Evolutionary conservation across 495 filamentous ascomycete species (phyloP).

Genomic region (Penicillium crystallinum): DNA sequence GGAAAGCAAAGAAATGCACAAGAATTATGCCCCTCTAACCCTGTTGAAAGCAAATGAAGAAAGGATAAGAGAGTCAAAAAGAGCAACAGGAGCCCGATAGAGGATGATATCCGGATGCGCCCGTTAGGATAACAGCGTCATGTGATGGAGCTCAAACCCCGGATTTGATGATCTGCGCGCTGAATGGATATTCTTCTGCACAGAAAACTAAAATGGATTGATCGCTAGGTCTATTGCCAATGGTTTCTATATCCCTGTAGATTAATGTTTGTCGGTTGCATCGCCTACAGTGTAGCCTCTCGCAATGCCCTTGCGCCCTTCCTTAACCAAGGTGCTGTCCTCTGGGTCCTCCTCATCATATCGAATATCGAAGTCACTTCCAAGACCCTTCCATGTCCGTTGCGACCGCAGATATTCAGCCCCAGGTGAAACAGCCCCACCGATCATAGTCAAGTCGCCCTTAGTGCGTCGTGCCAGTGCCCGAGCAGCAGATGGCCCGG

Average conservation of each 20-base stretch:
- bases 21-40: not conserved
- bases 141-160: constrained; percentile 19
- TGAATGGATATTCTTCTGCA: not conserved
- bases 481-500: constrained; percentile 28
- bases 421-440: constrained; percentile 79
- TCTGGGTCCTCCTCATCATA: constrained; percentile 55
- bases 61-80: constrained; percentile 1
- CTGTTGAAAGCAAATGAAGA: constrained; percentile 3
- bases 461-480: constrained; percentile 58
- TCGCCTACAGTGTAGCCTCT: constrained; percentile 81
- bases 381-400: constrained; percentile 86
- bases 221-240: constrained; percentile 8
- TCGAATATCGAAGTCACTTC: constrained; percentile 71
- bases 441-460: constrained; percentile 68
- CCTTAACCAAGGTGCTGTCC: constrained; percentile 58
- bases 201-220: not conserved
- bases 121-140: constrained; percentile 19
- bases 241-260: constrained; percentile 3
- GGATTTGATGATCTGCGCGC: constrained; percentile 1
- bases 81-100: constrained; percentile 6
- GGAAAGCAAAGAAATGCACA: constrained; percentile 1
- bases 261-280: constrained; percentile 35
- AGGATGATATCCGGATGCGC: constrained; percentile 17
- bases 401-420: constrained; percentile 80
- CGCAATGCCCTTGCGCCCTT: constrained; percentile 84